A percentile compares a stretch with the other conserved stretches of the same genome.
phyloP scores from a whole-genome alignment of 805 yeast genomes.

The Lipomyces kockii region DNA sequence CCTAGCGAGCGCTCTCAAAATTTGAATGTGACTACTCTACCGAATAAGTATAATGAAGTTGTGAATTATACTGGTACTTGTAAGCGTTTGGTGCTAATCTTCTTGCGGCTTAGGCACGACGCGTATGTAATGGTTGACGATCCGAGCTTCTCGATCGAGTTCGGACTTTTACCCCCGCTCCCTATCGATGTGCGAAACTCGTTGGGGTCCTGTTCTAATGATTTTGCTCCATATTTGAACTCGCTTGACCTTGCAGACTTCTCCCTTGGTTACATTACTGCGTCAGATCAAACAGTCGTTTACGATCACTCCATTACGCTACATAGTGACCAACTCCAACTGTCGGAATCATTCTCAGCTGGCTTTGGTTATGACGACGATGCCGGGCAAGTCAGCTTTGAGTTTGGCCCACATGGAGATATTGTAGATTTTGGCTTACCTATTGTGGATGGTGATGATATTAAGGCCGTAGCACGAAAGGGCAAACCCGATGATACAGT shows the following conservation, averaged over 20 bases:
- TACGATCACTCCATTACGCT: not conserved
- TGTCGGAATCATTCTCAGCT: conserved; percentile 5
- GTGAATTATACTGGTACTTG: not conserved
- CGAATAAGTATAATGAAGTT: not conserved
- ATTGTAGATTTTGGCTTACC: conserved; percentile 8
- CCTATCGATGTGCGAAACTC: conserved; percentile 10
- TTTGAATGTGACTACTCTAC: not conserved
- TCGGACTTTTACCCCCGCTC: conserved; percentile 28
- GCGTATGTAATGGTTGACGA: conserved; percentile 20
- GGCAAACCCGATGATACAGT: not conserved
- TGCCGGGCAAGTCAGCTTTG: conserved; percentile 31
- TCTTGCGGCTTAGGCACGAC: conserved; percentile 4
- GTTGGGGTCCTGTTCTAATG: not conserved
- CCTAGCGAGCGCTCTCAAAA: not conserved
- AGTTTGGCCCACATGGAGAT: conserved; percentile 30
- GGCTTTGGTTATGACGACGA: conserved; percentile 23
- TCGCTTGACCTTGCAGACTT: not conserved
- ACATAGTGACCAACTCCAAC: not conserved
- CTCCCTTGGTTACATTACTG: not conserved
- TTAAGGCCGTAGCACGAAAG: not conserved
- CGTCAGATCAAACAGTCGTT: not conserved
- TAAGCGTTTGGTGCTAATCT: not conserved
- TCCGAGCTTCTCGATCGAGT: conserved; percentile 33
- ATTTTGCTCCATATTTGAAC: not conserved
- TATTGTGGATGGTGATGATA: not conserved